Base-by-base conservation (phyloP, 176 grass and related monocot genomes). In the Paspalum notatum region DNA sequence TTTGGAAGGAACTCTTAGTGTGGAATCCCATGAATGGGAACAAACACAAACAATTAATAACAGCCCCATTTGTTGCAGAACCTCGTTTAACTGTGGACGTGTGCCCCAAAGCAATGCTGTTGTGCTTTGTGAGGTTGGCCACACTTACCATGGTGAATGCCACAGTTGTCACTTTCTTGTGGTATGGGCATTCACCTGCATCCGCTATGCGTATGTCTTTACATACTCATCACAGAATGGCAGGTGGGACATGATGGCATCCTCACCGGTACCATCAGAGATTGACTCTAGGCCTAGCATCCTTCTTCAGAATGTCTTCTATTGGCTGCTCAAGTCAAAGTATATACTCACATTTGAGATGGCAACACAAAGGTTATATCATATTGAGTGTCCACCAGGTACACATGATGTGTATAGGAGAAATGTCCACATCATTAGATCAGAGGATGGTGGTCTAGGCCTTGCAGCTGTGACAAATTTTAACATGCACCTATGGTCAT, bases 401-500 rank as follows among this genome's bases (percentile, higher is more conserved):
- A 85, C 83, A 45, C 83, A 72, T 71, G 48, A 14, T 50, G 39
- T 85, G 9, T 63, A 61, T 43, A 77, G 82, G 56, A 84, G 82
- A 73, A 77, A 84, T 84, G 82, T 77, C 52, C 73, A 84, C 64
- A 84, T 84, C 16, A 77, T 77, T 52, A 84, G 50, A 75, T 45
- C 73, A 71, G 83, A 85, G 66, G 46, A 78, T 32, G 75, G 66
- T 63, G 83, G 56, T 46, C 56, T 71, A 22, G 83, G 83, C 52
- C 66, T 85, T 71, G 75, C 75, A 70, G 45, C 54, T 57, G 6
- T 79, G 55, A 71, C 21, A 25, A 76, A 71, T 17, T 72, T 85
- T 59, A 72, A 45, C 66, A n/a, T 85, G 21, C 37, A 6, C 46
- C 55, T 79, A 21, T 85, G 83, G 83, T 74, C 66, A 4, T 27